A percentile compares a stretch with the other conserved stretches of the same genome.
Evolutionary conservation across 169 alveolate species (phyloP).

Genomic region (Plasmodium falciparum): DNA sequence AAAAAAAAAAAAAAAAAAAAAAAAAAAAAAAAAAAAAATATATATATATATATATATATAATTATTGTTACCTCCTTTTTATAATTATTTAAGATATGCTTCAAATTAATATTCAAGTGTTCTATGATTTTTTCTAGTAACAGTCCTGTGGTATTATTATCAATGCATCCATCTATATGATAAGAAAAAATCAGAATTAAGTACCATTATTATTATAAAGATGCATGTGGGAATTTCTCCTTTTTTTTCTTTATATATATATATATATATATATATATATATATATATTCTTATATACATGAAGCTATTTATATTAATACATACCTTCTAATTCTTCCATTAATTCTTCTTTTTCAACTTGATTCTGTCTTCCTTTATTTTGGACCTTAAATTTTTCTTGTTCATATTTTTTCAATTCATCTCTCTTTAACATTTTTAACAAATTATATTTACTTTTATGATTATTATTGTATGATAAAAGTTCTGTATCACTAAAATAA

Average conservation of each 20-base stretch:
- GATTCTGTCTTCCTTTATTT: no score
- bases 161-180: constrained; percentile 19
- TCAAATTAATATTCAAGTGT: constrained; percentile 42
- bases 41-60: neutral
- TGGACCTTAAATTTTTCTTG: neutral
- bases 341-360: no score
- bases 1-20: neutral
- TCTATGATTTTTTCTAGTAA: constrained; percentile 55
- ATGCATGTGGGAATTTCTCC: neutral
- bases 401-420: neutral
- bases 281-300: neutral
- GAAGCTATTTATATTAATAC: neutral
- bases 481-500: constrained; percentile 61
- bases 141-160: constrained; percentile 24
- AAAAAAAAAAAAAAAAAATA: neutral
- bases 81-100: constrained; percentile 19
- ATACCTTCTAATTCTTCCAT: constrained; percentile 12
- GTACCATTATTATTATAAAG: neutral
- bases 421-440: constrained; percentile 21
- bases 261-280: constrained; percentile 11
- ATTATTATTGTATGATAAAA: constrained; percentile 21
- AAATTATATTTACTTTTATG: constrained; percentile 34
- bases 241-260: neutral
- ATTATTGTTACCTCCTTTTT: constrained; percentile 28
- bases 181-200: no score